These are phyloP conservation scores for Penicillium ochrochloron DNA, from an alignment of 495 filamentous ascomycete species.

Conservation along the genomic window DNA sequence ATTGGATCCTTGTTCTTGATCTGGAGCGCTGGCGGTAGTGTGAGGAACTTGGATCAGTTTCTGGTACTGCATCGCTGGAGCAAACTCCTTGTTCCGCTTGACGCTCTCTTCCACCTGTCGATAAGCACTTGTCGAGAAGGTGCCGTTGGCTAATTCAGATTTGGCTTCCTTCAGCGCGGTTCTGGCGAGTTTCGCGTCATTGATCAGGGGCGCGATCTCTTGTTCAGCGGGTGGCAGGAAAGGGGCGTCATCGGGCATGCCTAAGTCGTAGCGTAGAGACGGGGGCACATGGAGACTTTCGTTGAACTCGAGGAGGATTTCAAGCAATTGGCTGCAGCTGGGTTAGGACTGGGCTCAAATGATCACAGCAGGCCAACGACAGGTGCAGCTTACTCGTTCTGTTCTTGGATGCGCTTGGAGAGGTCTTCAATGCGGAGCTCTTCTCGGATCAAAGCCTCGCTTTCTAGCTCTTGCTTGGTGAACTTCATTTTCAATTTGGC, in stretches of 20 bases:
- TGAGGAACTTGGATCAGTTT: conserved; percentile 40
- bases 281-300: conserved; percentile 74
- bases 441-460: conserved; percentile 73
- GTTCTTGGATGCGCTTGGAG: conserved; percentile 76
- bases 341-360: conserved; percentile 21
- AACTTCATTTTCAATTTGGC: conserved; percentile 88
- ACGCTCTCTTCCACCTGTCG: conserved; percentile 46
- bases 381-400: conserved; percentile 71
- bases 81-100: conserved; percentile 45
- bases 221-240: conserved; percentile 44
- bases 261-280: conserved; percentile 68
- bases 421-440: conserved; percentile 78
- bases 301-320: conserved; percentile 87
- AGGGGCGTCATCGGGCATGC: conserved; percentile 47
- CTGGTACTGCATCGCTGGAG: conserved; percentile 41
- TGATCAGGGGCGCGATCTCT: conserved; percentile 41
- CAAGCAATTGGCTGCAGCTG: conserved; percentile 68
- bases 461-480: conserved; percentile 79
- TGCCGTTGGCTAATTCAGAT: conserved; percentile 44
- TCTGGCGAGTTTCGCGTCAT: conserved; percentile 44
- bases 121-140: conserved; percentile 44
- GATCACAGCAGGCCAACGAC: not conserved
- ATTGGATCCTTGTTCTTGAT: conserved; percentile 22
- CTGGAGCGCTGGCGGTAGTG: conserved; percentile 25
- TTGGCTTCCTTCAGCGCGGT: conserved; percentile 52